Base-by-base conservation (phyloP, 345 rosid species). In the Cardiospermum halicacabum region DNA sequence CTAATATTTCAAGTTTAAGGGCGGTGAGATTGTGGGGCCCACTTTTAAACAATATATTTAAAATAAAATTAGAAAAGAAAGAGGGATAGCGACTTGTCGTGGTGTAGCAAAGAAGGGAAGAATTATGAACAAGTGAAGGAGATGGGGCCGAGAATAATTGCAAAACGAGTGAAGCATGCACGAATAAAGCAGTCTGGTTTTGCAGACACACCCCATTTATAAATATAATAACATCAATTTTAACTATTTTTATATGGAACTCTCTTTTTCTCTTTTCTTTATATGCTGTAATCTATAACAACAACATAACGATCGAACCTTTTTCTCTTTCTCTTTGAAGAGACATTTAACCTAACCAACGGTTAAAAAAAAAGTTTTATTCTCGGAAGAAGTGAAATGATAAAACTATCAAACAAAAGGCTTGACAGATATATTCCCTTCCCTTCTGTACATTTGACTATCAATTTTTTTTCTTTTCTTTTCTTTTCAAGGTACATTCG, bases 141-240 rank as follows among this genome's bases (percentile, higher is more conserved):
- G 76, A 32, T 71, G 77, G 77, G 67, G 71, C 34, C 63, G 61
- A 65, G 79, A 72, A 74, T 78, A 65, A 61, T 72, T 71, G 77
- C 79, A 39, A 68, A 71, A 73, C 71, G 67, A 68, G 72, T 71
- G 62, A 53, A 72, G 75, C 78, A 70, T 73, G 77, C 77, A 78
- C 32, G 31, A 65, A 69, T 60, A 69, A 70, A 70, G 72, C 77
- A 65, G 51, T 5, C 60, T 51, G 56, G 59, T 50, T 57, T 60
- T 60, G 69, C 69, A 71, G 69, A 32, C 6, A 13, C 8, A 68
- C 32, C 28, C 40, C 71, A 27, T 50, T 49, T 58, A 19, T 1
- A 49, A 43, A 36, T 49, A n/a, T n/a, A n/a, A n/a, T n/a, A n/a
- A n/a, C 71, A 60, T 69, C 69, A 61, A 39, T 51, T 72, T 65